These are phyloP conservation scores for Erythrobasidium yunnanense DNA, from an alignment of 768 basidiomycete genomes.

Conservation along the genomic window DNA sequence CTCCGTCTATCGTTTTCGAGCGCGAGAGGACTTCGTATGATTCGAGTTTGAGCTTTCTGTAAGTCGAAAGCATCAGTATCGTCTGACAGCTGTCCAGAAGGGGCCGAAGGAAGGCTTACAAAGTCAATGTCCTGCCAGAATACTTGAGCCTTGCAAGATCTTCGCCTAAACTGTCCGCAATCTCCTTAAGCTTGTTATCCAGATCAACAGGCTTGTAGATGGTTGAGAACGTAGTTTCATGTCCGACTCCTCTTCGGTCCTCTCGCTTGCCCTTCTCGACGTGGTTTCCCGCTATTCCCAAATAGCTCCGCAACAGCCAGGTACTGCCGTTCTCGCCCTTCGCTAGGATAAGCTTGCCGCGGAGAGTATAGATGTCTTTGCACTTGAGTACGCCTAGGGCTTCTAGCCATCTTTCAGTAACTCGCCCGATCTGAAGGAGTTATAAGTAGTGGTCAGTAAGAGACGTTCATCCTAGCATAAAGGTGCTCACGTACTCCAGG, in stretches of 20 bases:
- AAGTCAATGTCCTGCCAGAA: slow-evolving; percentile 74
- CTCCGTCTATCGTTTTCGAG: slow-evolving; percentile 66
- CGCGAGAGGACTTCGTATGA: slow-evolving; percentile 82
- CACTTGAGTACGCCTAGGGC: slow-evolving; percentile 52
- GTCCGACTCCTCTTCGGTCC: slow-evolving; percentile 82
- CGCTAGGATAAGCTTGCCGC: slow-evolving; percentile 65
- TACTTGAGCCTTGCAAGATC: slow-evolving; percentile 73
- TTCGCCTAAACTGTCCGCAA: slow-evolving; percentile 66
- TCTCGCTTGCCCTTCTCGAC: slow-evolving; percentile 66
- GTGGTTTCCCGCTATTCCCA: slow-evolving; percentile 74
- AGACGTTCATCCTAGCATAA: neutral
- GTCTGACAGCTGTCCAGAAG: no score
- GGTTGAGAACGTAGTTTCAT: slow-evolving; percentile 62
- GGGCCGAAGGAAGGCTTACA: slow-evolving; percentile 40
- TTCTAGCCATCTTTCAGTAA: slow-evolving; percentile 70
- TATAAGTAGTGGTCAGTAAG: neutral
- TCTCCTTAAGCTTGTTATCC: slow-evolving; percentile 62
- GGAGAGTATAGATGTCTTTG: slow-evolving; percentile 68
- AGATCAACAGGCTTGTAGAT: slow-evolving; percentile 64
- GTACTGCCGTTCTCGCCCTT: slow-evolving; percentile 74
- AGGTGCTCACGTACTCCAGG: slow-evolving; percentile 16
- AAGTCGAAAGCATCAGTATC: neutral
- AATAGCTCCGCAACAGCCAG: slow-evolving; percentile 64
- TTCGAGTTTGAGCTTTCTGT: slow-evolving; percentile 73
- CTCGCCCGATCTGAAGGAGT: slow-evolving; percentile 55